Evolutionary conservation across 2,329 filamentous ascomycete species (phyloP).

Genomic region (Exophiala alcalophila): DNA sequence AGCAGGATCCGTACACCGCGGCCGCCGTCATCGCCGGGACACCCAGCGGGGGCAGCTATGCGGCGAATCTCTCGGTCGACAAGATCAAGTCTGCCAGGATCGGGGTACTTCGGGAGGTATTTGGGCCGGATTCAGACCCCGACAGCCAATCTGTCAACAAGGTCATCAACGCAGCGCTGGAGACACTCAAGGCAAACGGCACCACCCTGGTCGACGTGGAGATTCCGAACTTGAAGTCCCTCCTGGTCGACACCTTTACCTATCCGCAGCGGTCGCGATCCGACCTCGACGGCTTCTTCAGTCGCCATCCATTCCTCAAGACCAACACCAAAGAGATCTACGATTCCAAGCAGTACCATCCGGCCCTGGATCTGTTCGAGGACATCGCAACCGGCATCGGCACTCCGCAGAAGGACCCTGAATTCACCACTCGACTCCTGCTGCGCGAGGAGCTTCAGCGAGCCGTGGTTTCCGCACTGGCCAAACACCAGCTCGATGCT

Average conservation of each 20-base stretch:
- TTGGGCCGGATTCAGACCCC: slow-evolving; percentile 11
- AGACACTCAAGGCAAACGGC: slow-evolving; percentile 9
- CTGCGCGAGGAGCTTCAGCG: slow-evolving; percentile 11
- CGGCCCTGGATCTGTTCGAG: slow-evolving; percentile 16
- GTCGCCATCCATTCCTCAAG: slow-evolving; percentile 10
- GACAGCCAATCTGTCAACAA: slow-evolving; percentile 11
- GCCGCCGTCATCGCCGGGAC: slow-evolving; percentile 9
- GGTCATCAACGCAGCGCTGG: slow-evolving; percentile 9
- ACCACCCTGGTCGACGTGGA: slow-evolving; percentile 13
- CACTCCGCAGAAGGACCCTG: slow-evolving; percentile 6
- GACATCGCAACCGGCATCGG: slow-evolving; percentile 12
- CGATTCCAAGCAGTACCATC: slow-evolving; percentile 13
- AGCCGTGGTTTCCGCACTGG: slow-evolving; percentile 6
- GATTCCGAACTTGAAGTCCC: slow-evolving; percentile 10
- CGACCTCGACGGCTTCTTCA: slow-evolving; percentile 18
- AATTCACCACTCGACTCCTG: slow-evolving; percentile 10
- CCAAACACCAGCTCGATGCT: slow-evolving; percentile 10
- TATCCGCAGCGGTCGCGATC: slow-evolving; percentile 17
- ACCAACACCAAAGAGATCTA: slow-evolving; percentile 12
- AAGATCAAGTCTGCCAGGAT: slow-evolving; percentile 13
- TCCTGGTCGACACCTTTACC: slow-evolving; percentile 8
- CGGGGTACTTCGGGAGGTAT: slow-evolving; percentile 9
- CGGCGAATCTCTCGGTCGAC: slow-evolving; percentile 6
- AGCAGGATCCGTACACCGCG: slow-evolving; percentile 14
- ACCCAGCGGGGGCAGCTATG: slow-evolving; percentile 12